A percentile compares a stretch with the other conserved stretches of the same genome.
phyloP scores from a whole-genome alignment of 1,139 yeast species.

The Saccharomyces hybrid region DNA sequence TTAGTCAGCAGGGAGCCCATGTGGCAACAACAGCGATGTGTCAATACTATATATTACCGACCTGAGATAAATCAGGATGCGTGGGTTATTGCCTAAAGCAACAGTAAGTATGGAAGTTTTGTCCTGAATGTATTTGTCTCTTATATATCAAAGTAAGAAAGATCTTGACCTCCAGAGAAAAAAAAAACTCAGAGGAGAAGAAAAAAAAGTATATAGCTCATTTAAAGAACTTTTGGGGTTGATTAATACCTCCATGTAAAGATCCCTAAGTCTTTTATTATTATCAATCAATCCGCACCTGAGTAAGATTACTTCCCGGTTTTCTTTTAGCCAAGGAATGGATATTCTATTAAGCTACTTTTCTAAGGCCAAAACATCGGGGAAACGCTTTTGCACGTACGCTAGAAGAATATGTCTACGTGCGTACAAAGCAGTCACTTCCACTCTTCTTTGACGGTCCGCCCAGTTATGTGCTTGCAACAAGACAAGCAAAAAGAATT shows the following conservation, averaged over 20 bases:
- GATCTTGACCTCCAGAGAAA: background rate
- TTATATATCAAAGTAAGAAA: background rate
- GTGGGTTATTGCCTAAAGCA: too few species aligned
- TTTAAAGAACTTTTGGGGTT: background rate
- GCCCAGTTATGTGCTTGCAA: conserved; percentile 35
- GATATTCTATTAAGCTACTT: background rate
- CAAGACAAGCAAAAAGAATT: conserved; percentile 33
- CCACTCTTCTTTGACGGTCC: conserved; percentile 24
- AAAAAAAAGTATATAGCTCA: background rate
- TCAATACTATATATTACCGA: background rate
- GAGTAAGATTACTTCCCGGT: background rate
- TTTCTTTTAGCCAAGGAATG: background rate
- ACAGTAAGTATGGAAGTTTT: background rate
- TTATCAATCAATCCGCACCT: background rate
- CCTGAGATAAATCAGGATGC: too few species aligned
- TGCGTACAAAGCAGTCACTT: conserved; percentile 19
- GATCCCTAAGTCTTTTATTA: background rate
- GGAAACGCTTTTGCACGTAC: conserved; percentile 8
- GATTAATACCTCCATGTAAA: background rate
- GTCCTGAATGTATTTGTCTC: background rate
- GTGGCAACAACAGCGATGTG: background rate
- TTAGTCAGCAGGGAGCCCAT: background rate
- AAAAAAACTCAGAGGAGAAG: background rate
- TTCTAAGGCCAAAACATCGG: background rate
- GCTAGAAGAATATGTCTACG: conserved; percentile 18